Base-by-base conservation (phyloP, 2,329 filamentous ascomycete species). In the Talaromyces islandicus region DNA sequence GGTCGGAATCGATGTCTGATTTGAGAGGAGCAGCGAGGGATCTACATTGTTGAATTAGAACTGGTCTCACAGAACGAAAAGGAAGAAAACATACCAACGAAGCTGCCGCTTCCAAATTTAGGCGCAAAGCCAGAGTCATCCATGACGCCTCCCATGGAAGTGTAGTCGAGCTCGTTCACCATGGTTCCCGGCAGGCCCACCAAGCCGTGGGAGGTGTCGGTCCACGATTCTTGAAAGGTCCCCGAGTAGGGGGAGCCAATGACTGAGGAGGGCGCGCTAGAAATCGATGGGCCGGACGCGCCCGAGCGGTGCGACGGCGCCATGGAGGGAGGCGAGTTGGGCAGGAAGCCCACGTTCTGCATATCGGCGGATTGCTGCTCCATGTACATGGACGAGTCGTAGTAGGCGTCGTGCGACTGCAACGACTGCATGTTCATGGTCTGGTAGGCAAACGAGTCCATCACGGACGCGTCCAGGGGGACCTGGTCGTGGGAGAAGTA, bases 191-290 rank as follows among this genome's bases (percentile, higher is more conserved):
- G 87, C 65, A 88, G 78, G 56, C 81, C 83, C 27, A 61, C 30
- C 38, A 89, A 76, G 57, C 81, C 81, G 56, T 83, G 75, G 61
- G 77, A 71, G 62, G 78, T 72, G 51, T 77, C 73, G 64, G 80
- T 73, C 84, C 86, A 89, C 62, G 86, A 83, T 52, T 85, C 79
- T 56, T 84, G 80, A 67, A 79, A 78, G 62, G 83, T 83, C 64
- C 83, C 81, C 1, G 86, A 87, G 67, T 85, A 84, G 27, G 87
- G 87, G 24, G 87, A 90, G 60, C 86, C 86, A 63, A 87, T 83
- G 58, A 84, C 85, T 9, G 87, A 89, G 1, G 87, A 89, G 7
- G 86, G 79, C 4, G 84, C 85, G 63, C 77, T 79, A 63, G 73
- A 75, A 63, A 77, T 71, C 56, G 88, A 89, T 57, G 78, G 83